These are phyloP conservation scores for Apiospora marii DNA, from an alignment of 2,329 filamentous ascomycete species.

Conservation along the genomic window DNA sequence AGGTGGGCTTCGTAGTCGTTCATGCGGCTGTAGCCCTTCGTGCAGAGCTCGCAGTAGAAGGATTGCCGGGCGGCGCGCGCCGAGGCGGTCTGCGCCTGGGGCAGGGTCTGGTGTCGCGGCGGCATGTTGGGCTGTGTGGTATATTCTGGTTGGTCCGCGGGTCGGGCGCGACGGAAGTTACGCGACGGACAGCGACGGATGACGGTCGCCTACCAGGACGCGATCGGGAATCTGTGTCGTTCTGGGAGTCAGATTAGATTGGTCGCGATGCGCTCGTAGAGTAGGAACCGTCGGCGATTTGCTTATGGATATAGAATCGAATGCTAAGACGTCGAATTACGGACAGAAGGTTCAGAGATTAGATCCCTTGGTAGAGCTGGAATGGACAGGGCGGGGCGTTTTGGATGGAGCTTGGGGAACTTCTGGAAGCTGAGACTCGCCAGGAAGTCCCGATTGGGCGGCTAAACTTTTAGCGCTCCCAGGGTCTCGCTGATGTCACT, in stretches of 20 bases:
- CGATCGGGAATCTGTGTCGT: neutral
- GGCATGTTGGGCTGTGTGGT: neutral
- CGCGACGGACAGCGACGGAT: neutral
- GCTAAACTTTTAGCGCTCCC: neutral
- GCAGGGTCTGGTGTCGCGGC: slow-evolving; percentile 65
- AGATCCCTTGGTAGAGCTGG: neutral
- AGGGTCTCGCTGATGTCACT: slow-evolving; percentile 8
- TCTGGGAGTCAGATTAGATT: neutral
- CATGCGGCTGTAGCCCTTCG: slow-evolving; percentile 93
- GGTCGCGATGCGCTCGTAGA: neutral
- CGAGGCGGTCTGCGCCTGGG: slow-evolving; percentile 64
- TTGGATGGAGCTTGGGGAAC: slow-evolving; percentile 8
- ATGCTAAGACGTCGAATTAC: neutral
- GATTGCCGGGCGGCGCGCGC: slow-evolving; percentile 80
- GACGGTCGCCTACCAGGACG: neutral
- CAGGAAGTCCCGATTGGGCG: slow-evolving; percentile 11
- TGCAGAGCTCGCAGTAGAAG: slow-evolving; percentile 87
- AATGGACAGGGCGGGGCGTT: neutral
- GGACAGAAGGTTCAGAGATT: neutral
- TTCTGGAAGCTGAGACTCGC: slow-evolving; percentile 6
- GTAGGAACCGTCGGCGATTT: neutral
- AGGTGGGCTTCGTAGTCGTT: slow-evolving; percentile 97
- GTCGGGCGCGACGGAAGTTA: neutral
- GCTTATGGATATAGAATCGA: no score
- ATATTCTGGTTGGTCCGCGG: neutral